phyloP scores from a whole-genome alignment of 768 basidiomycete genomes.

The Suillus sp. region DNA sequence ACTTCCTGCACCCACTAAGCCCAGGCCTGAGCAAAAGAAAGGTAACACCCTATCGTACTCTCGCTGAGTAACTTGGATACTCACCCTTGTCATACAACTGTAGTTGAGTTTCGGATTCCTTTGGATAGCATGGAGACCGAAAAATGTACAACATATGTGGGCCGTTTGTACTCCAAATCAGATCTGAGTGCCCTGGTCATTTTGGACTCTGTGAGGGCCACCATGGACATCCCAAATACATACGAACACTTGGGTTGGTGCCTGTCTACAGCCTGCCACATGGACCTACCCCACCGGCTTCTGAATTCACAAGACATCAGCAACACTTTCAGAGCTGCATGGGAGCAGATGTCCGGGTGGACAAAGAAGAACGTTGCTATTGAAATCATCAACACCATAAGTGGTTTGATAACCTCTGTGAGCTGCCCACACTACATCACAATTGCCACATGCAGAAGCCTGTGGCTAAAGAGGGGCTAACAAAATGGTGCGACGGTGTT shows the following conservation, averaged over 20 bases:
- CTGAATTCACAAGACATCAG: too few relatives aligned
- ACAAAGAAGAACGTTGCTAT: neutral
- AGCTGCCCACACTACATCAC: too few relatives aligned
- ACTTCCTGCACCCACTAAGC: too few relatives aligned
- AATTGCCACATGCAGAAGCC: too few relatives aligned
- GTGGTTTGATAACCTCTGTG: too few relatives aligned
- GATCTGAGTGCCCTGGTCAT: neutral
- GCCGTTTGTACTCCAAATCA: neutral
- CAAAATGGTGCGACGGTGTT: too few relatives aligned
- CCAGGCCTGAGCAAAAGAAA: too few relatives aligned
- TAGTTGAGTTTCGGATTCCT: neutral
- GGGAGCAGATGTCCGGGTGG: neutral
- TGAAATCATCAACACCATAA: neutral
- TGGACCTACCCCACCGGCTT: neutral
- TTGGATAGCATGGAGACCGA: neutral
- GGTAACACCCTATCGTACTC: too few relatives aligned
- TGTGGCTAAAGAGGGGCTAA: too few relatives aligned
- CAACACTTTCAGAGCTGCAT: too few relatives aligned
- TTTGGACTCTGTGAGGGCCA: neutral
- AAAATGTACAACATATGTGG: neutral
- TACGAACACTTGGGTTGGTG: neutral
- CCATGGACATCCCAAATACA: neutral
- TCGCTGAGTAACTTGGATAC: too few relatives aligned
- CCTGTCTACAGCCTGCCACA: neutral
- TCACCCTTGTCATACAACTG: too few relatives aligned